Percentiles rank a stretch among this genome's conserved stretches.
Evolutionary conservation across 225 moss, liverwort and hornwort genomes (phyloP).

Genomic region (Sphagnum tenellum): DNA sequence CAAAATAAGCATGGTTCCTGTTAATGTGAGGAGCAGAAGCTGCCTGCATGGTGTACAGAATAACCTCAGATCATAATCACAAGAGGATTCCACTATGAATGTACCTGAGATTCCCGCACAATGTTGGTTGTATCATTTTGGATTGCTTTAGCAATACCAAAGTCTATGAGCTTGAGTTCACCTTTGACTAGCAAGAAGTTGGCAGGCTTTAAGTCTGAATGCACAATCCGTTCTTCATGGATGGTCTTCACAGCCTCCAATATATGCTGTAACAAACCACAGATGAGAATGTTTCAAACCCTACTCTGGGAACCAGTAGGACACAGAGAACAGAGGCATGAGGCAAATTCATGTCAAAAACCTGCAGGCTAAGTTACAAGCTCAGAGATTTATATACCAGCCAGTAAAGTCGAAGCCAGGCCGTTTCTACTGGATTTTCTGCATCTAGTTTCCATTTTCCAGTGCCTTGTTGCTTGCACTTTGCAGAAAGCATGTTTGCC

Average conservation of each 20-base stretch:
- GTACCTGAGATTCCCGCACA: conserved; percentile 77
- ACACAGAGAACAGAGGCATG: not conserved
- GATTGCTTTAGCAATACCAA: conserved; percentile 97
- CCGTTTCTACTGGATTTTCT: conserved; percentile 56
- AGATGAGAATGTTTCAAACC: too few relatives aligned
- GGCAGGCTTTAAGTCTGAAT: conserved; percentile 97
- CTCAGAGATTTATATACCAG: conserved; percentile 32
- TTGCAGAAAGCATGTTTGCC: conserved; percentile 75
- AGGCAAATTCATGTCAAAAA: not conserved
- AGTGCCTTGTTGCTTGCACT: conserved; percentile 63
- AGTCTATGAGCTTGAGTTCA: conserved; percentile 92
- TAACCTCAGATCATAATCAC: too few relatives aligned
- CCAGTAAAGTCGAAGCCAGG: conserved; percentile 97
- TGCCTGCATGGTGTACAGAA: not conserved
- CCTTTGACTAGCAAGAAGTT: conserved; percentile 98
- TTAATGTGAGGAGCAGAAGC: not conserved
- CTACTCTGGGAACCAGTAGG: too few relatives aligned
- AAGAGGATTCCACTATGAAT: not conserved
- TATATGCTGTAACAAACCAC: conserved; percentile 54
- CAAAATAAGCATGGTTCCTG: conserved; percentile 1
- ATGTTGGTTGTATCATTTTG: conserved; percentile 95
- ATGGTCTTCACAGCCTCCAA: conserved; percentile 84
- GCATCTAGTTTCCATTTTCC: conserved; percentile 2
- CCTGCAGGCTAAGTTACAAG: not conserved
- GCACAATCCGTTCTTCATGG: conserved; percentile 92